A percentile compares a stretch with the other conserved stretches of the same genome.
These are phyloP conservation scores for Beauveria varroae DNA, from an alignment of 2,329 filamentous ascomycete species.

Conservation along the genomic window DNA sequence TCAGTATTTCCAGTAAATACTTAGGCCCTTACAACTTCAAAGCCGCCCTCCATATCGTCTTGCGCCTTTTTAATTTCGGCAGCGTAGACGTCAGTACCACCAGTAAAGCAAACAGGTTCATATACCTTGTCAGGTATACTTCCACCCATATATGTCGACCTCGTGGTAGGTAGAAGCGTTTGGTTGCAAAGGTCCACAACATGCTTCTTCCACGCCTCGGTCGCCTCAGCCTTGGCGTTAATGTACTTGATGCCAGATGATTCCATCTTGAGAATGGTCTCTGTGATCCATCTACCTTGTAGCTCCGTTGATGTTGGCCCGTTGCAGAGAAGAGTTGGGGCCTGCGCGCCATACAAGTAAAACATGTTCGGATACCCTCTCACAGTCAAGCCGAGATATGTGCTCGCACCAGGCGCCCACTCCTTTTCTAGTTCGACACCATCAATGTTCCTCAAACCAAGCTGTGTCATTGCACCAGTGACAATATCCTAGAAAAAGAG, in stretches of 20 bases:
- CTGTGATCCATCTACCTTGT: constrained; percentile 6
- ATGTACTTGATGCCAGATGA: neutral
- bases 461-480: constrained; percentile 19
- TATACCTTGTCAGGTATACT: constrained; percentile 4
- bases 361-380: constrained; percentile 16
- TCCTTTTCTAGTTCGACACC: constrained; percentile 19
- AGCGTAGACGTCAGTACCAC: neutral
- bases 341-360: constrained; percentile 15
- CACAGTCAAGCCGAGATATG: constrained; percentile 19
- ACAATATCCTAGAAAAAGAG: constrained; percentile 7
- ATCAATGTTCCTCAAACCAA: constrained; percentile 23
- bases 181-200: neutral
- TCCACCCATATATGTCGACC: constrained; percentile 6
- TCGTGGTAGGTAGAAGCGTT: neutral
- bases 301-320: constrained; percentile 14
- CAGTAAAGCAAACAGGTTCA: neutral
- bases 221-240: neutral
- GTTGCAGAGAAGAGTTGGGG: constrained; percentile 13
- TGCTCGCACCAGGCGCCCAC: constrained; percentile 19
- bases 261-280: neutral
- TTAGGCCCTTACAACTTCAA: neutral
- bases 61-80: neutral
- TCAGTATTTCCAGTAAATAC: neutral
- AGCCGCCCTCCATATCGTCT: neutral
- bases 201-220: neutral